These are phyloP conservation scores for Fomitopsis pinicola DNA, from an alignment of 1,284 basidiomycete genomes.

Conservation along the genomic window DNA sequence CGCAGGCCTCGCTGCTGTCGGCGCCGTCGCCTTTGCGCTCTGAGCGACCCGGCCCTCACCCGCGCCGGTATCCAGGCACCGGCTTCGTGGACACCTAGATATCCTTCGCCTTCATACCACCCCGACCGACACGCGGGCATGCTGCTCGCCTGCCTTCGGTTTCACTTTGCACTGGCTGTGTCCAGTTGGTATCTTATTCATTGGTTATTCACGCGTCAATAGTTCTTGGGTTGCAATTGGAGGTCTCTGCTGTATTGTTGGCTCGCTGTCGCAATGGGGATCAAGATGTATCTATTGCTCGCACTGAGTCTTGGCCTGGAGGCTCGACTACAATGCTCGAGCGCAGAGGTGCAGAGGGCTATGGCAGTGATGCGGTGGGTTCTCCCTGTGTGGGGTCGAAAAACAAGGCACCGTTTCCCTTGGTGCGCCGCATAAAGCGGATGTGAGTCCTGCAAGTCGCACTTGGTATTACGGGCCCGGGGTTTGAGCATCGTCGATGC, in stretches of 20 bases:
- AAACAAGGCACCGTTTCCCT: too few species aligned
- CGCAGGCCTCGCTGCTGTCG: constrained; percentile 36
- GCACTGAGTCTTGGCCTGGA: too few species aligned
- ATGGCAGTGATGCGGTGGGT: too few species aligned
- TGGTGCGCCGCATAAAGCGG: too few species aligned
- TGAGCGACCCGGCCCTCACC: constrained; percentile 17
- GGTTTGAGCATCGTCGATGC: too few species aligned
- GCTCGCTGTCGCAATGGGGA: neutral
- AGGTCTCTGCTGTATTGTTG: neutral
- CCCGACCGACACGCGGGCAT: neutral
- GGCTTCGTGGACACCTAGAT: neutral
- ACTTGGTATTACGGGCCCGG: too few species aligned
- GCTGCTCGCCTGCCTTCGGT: neutral
- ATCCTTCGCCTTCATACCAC: neutral
- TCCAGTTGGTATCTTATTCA: neutral
- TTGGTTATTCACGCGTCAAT: neutral
- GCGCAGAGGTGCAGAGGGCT: too few species aligned
- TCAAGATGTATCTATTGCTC: too few species aligned
- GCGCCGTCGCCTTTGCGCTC: constrained; percentile 36
- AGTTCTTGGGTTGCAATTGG: neutral
- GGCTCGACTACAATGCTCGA: too few species aligned
- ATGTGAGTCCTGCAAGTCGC: too few species aligned
- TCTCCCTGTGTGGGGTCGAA: too few species aligned
- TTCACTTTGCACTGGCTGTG: neutral
- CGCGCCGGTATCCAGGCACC: neutral